Evolutionary conservation across 345 rosid genomes (phyloP).

Genomic region (Pistacia vera): DNA sequence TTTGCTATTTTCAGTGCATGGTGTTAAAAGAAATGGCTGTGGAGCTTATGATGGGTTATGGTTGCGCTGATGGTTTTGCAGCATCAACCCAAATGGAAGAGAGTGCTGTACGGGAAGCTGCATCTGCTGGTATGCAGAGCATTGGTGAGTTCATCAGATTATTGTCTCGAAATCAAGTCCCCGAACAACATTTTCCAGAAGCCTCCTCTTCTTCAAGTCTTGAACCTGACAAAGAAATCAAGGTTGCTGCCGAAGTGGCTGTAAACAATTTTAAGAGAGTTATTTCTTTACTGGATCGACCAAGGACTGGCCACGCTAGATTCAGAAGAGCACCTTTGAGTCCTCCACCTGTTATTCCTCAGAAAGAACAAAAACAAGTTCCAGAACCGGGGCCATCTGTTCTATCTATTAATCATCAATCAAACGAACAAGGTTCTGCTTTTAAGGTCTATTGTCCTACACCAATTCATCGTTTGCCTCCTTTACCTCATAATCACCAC

Average conservation of each 20-base stretch:
- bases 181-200: constrained; percentile 21
- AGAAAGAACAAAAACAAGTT: constrained; percentile 17
- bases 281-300: constrained; percentile 67
- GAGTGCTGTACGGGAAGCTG: constrained; percentile 65
- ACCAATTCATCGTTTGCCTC: constrained; percentile 72
- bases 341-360: not conserved
- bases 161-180: constrained; percentile 42
- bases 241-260: constrained; percentile 68
- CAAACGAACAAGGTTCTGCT: constrained; percentile 52
- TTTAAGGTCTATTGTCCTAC: constrained; percentile 72
- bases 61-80: constrained; percentile 37
- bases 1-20: constrained; percentile 8
- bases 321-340: constrained; percentile 61
- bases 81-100: constrained; percentile 46
- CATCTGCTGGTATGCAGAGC: constrained; percentile 76
- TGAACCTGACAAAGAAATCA: constrained; percentile 42
- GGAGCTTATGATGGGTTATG: constrained; percentile 58
- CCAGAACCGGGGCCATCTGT: constrained; percentile 23
- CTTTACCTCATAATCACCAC: constrained; percentile 58
- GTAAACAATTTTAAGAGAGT: constrained; percentile 78
- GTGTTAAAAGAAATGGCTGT: constrained; percentile 54
- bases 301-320: constrained; percentile 91
- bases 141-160: constrained; percentile 72
- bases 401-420: constrained; percentile 15
- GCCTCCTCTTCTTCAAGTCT: constrained; percentile 21